Evolutionary conservation across 1,284 basidiomycete genomes (phyloP).

Genomic region (Apiotrichum gracile): DNA sequence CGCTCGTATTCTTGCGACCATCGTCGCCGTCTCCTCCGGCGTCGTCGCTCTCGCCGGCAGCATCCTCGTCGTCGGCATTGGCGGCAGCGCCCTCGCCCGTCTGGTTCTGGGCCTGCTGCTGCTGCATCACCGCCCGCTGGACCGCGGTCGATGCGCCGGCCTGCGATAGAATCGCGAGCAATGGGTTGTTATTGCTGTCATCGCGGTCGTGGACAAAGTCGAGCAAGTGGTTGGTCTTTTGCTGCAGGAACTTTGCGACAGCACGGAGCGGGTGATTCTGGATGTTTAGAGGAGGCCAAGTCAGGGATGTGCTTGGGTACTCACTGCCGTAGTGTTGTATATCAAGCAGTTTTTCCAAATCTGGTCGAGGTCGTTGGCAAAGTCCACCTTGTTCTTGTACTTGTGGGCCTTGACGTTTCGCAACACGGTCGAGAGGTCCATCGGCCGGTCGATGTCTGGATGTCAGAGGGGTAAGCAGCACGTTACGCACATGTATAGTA

Average conservation of each 20-base stretch:
- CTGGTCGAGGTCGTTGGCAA: constrained; percentile 85
- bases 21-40: constrained; percentile 19
- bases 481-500: constrained; percentile 67
- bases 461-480: background rate
- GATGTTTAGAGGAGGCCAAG: no score
- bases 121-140: constrained; percentile 15
- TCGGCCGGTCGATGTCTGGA: constrained; percentile 79
- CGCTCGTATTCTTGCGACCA: constrained; percentile 1
- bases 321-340: constrained; percentile 84
- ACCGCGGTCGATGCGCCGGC: constrained; percentile 9
- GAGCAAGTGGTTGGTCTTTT: constrained; percentile 74
- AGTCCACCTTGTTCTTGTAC: constrained; percentile 91
- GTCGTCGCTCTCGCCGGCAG: constrained; percentile 25
- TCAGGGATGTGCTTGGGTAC: constrained; percentile 26
- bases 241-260: constrained; percentile 65
- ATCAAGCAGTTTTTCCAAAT: constrained; percentile 95
- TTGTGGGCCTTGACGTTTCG: constrained; percentile 84
- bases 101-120: constrained; percentile 24
- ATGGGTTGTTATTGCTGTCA: constrained; percentile 52
- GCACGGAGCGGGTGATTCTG: constrained; percentile 72
- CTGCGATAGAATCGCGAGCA: constrained; percentile 23
- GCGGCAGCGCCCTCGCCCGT: constrained; percentile 38
- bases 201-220: constrained; percentile 82
- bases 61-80: no score
- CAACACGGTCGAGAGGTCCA: constrained; percentile 90